Conservation (phyloP, 805 yeast genomes). For the Wickerhamomyces mucosus region DNA sequence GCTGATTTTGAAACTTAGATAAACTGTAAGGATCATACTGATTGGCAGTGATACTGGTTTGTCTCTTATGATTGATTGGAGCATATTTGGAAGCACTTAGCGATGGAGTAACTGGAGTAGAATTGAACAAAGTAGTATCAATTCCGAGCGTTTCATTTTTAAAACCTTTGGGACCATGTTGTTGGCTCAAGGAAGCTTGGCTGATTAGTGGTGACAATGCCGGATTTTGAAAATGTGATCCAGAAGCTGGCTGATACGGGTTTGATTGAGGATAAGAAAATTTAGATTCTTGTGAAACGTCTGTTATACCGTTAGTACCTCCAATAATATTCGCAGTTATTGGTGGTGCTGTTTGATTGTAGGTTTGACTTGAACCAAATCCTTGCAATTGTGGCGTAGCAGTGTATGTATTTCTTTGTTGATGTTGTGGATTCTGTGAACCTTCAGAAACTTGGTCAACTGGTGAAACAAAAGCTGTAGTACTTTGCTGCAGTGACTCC, state of each 20-base stretch:
- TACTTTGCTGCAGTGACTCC: too few species aligned
- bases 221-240: constrained; percentile 3
- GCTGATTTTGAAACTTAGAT: constrained; percentile 8
- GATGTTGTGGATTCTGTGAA: too few species aligned
- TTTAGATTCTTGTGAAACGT: too few species aligned
- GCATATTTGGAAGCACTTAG: constrained; percentile 28
- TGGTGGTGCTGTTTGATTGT: too few species aligned
- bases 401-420: too few species aligned
- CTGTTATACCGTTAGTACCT: too few species aligned
- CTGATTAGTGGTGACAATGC: constrained; percentile 5
- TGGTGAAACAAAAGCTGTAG: too few species aligned
- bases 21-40: constrained; percentile 20
- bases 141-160: background rate
- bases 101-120: constrained; percentile 9
- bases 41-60: constrained; percentile 19
- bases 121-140: constrained; percentile 7
- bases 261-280: too few species aligned
- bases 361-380: too few species aligned
- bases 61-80: constrained; percentile 25
- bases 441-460: too few species aligned
- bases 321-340: too few species aligned
- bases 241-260: constrained; percentile 3
- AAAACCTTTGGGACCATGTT: background rate
- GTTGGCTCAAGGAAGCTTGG: constrained; percentile 3
- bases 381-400: too few species aligned